Evolutionary conservation across 116 monocot genomes (phyloP).

Genomic region (Papilionanthe hybrid): DNA sequence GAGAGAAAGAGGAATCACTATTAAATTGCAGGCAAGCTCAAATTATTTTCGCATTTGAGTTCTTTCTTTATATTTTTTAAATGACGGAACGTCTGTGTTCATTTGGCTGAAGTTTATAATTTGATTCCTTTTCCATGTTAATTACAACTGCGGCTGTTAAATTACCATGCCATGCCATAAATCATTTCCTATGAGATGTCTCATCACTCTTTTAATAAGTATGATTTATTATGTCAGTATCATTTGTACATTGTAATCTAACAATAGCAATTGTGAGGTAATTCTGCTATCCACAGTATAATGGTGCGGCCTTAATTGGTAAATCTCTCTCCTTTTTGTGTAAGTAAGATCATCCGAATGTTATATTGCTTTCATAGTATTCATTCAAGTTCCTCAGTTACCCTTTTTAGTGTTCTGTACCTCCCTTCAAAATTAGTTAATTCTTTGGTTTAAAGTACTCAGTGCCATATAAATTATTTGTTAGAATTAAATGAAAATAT

Average conservation of each 20-base stretch:
- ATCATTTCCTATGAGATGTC: not conserved
- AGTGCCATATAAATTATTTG: too few species aligned
- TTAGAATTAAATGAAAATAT: too few species aligned
- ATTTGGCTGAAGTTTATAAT: not conserved
- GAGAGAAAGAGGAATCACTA: conserved; percentile 96
- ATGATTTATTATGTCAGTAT: too few species aligned
- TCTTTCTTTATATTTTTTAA: not conserved
- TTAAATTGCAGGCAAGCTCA: conserved; percentile 79
- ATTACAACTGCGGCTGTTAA: not conserved
- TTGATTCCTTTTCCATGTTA: not conserved
- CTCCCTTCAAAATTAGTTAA: too few species aligned
- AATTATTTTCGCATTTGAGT: not conserved
- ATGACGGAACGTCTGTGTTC: not conserved
- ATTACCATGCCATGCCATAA: not conserved
- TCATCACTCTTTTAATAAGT: not conserved
- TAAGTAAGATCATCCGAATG: not conserved
- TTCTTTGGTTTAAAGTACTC: too few species aligned
- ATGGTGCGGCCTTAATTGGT: too few species aligned
- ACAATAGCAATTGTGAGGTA: not conserved
- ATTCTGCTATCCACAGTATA: too few species aligned
- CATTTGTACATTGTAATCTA: not conserved
- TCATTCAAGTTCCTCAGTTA: too few species aligned
- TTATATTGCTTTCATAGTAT: not conserved
- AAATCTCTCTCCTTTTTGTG: not conserved
- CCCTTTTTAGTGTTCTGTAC: too few species aligned